Conservation (phyloP, 805 yeast species). For the Phaffomyces antillensis region DNA sequence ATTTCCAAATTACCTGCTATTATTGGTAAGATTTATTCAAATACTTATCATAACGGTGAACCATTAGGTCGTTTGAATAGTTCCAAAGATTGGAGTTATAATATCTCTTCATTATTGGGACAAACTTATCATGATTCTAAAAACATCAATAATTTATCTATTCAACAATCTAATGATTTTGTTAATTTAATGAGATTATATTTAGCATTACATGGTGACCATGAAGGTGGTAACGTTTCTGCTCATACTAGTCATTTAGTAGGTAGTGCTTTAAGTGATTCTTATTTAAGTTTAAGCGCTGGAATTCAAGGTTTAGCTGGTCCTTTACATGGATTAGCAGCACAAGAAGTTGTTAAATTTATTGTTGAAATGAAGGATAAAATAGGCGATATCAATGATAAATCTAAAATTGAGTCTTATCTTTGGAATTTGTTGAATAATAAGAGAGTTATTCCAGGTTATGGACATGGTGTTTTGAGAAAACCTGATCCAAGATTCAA, state of each 20-base stretch:
- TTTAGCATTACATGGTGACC: constrained; percentile 72
- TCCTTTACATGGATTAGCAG: constrained; percentile 80
- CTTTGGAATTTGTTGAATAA: constrained; percentile 66
- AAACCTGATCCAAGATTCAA: constrained; percentile 77
- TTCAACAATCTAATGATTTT: constrained; percentile 46
- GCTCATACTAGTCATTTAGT: constrained; percentile 80
- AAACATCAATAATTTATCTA: constrained; percentile 23
- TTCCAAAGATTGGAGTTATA: constrained; percentile 63
- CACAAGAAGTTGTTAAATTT: constrained; percentile 78
- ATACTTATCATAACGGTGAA: constrained; percentile 48
- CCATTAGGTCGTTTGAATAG: constrained; percentile 44
- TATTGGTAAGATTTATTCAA: constrained; percentile 70
- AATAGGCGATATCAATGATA: constrained; percentile 24
- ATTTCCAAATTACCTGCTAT: constrained; percentile 69
- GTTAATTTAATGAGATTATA: constrained; percentile 66
- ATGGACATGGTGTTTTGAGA: constrained; percentile 83
- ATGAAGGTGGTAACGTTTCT: constrained; percentile 80
- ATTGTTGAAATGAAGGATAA: constrained; percentile 53
- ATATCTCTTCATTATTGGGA: constrained; percentile 61
- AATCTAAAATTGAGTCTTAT: constrained; percentile 52
- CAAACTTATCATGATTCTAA: constrained; percentile 33
- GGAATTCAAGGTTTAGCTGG: constrained; percentile 83
- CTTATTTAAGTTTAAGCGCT: constrained; percentile 68
- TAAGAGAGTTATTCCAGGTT: constrained; percentile 80
- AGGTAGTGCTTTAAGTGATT: constrained; percentile 74